Percentiles rank a stretch among this genome's conserved stretches.
phyloP scores from a whole-genome alignment of 805 yeast genomes.

The Saccharomycopsis fibuligera region DNA sequence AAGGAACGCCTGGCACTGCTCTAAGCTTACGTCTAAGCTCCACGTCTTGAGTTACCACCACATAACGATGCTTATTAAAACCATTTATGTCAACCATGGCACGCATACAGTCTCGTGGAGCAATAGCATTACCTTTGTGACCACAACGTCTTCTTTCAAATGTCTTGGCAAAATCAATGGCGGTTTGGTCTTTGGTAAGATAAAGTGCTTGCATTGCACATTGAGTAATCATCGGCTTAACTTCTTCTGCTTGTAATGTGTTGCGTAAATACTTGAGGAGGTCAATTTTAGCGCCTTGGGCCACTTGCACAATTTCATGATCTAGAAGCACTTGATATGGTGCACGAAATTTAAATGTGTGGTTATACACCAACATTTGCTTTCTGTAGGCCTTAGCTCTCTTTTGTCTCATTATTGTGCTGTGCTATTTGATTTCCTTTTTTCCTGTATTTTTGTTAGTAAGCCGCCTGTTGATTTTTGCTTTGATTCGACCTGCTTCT shows the following conservation, averaged over 20 bases:
- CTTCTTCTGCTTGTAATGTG: constrained; percentile 79
- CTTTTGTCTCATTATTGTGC: constrained; percentile 75
- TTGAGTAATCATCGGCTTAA: constrained; percentile 85
- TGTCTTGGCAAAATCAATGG: constrained; percentile 72
- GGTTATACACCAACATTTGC: constrained; percentile 79
- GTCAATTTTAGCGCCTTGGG: constrained; percentile 65
- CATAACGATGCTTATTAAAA: constrained; percentile 81
- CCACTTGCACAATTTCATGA: constrained; percentile 63
- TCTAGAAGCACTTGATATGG: constrained; percentile 91
- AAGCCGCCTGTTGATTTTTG: too few species aligned
- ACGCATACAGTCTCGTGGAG: constrained; percentile 70
- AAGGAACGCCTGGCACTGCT: constrained; percentile 81
- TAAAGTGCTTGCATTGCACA: constrained; percentile 89
- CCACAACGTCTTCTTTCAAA: constrained; percentile 92
- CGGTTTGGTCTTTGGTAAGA: constrained; percentile 60
- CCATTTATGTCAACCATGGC: constrained; percentile 66
- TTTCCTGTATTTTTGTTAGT: too few species aligned
- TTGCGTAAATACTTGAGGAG: constrained; percentile 73
- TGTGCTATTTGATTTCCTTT: not conserved
- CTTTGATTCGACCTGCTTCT: too few species aligned
- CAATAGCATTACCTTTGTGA: constrained; percentile 60
- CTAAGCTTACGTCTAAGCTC: constrained; percentile 64
- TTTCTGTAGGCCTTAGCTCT: constrained; percentile 91
- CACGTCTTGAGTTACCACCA: constrained; percentile 79
- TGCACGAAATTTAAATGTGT: constrained; percentile 85